phyloP scores from a whole-genome alignment of 163 green algal species.

The Trebouxiophyceae sp. region DNA sequence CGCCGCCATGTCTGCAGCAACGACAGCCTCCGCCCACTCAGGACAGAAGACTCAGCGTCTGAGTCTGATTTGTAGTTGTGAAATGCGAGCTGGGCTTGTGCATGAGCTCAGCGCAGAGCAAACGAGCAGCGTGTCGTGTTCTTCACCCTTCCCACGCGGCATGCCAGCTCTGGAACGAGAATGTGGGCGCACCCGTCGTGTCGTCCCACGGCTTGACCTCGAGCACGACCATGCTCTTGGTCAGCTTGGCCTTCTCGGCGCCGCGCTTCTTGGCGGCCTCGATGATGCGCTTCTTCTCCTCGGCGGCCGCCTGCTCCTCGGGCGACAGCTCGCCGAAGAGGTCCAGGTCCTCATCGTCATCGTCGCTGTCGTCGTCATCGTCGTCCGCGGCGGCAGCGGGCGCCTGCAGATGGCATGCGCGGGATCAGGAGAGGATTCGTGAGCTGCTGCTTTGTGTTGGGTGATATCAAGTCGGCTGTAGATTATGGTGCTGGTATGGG shows the following conservation, averaged over 20 bases:
- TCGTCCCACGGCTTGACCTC: constrained; percentile 69
- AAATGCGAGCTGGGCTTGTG: no score
- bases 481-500: background rate
- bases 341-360: constrained; percentile 59
- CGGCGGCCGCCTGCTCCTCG: constrained; percentile 38
- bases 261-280: constrained; percentile 33
- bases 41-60: no score
- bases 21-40: no score
- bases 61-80: no score
- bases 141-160: no score
- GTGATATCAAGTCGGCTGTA: background rate
- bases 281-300: constrained; percentile 35
- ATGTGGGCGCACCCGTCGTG: constrained; percentile 34
- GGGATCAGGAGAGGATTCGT: background rate
- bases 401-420: no score
- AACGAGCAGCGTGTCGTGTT: no score
- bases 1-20: constrained; percentile 46
- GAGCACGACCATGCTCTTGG: constrained; percentile 57
- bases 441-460: background rate
- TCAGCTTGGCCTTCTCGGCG: constrained; percentile 43
- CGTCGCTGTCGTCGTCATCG: constrained; percentile 18
- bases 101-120: no score
- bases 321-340: constrained; percentile 58
- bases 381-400: constrained; percentile 12
- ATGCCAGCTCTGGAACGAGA: no score